Evolutionary conservation across 2,329 filamentous ascomycete genomes (phyloP), one percentile per base, ranked within the genome.

Genomic region (Elsinoe necatrix): DNA sequence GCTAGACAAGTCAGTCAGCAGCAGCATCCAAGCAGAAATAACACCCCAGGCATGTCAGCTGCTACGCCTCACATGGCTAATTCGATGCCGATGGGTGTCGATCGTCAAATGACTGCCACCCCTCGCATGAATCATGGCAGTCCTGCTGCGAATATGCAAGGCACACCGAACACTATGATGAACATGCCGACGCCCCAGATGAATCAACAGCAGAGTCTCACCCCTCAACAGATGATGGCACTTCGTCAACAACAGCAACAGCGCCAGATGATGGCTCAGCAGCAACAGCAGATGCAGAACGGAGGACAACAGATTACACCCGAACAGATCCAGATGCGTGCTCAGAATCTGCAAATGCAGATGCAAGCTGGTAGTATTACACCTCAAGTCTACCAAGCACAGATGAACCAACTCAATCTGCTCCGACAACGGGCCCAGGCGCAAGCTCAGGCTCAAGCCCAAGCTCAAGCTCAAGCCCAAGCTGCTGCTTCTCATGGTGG

Each of bases 1-100:
- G 66, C 63, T 11, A 61, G 70, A 54, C 68, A 72, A 48, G 59
- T 63, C 52, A 71, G 69, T 56, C 70, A 72, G 59, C 70, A 72
- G 59, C 64, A 67, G 39, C 63, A 62, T 27, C 63, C 59, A 14
- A 71, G 68, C 50, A 60, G 64, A 4, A 65, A 69, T 45, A 66
- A 62, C 14, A 72, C 70, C 4, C 70, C 70, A 20, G 69, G 71
- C n/a, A 67, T 72, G 62, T 60, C 65, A 20, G 69, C 71, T 45
- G 65, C 64, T 18, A 72, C 70, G 9, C 70, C 70, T 2, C 64
- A 64, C 29, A 68, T 72, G 68, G 62, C 60, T 4, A 61, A 62
- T 48, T 64, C 64, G 16, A 63, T 68, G 52, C 66, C 67, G 2
- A 59, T 60, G 12, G 54, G 58, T 31, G 57, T 59, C 18, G 68